These are phyloP conservation scores for Aegle marmelos DNA, from an alignment of 345 rosid genomes.

Conservation along the genomic window DNA sequence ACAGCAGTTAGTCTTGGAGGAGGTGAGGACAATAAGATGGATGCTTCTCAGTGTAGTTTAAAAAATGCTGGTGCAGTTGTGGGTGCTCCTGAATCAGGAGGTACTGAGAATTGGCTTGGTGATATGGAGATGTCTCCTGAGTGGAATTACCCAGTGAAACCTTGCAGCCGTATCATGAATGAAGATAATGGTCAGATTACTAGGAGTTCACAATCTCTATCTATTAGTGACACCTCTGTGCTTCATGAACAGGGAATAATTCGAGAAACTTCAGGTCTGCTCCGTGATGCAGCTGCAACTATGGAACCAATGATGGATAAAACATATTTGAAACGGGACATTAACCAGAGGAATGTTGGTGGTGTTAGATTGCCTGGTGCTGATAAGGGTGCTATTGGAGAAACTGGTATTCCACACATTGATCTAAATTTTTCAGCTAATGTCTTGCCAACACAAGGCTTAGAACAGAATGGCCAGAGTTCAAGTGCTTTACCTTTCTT, in stretches of 20 bases:
- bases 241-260: slow-evolving; percentile 26
- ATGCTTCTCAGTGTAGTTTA: slow-evolving; percentile 24
- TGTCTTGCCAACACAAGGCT: slow-evolving; percentile 15
- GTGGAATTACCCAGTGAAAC: slow-evolving; percentile 54
- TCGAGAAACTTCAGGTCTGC: slow-evolving; percentile 22
- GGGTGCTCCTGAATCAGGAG: slow-evolving; percentile 36
- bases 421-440: slow-evolving; percentile 29
- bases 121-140: slow-evolving; percentile 85
- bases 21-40: slow-evolving; percentile 25
- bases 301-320: slow-evolving; percentile 29
- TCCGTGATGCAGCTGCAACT: slow-evolving; percentile 25
- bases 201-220: slow-evolving; percentile 30
- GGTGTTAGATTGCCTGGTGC: slow-evolving; percentile 16
- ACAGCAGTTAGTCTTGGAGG: slow-evolving; percentile 17
- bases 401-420: slow-evolving; percentile 7
- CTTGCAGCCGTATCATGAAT: slow-evolving; percentile 35
- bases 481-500: slow-evolving; percentile 29
- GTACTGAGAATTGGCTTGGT: slow-evolving; percentile 49
- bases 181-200: slow-evolving; percentile 30
- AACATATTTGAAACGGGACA: slow-evolving; percentile 26
- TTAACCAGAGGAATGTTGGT: slow-evolving; percentile 20
- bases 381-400: slow-evolving; percentile 21
- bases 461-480: slow-evolving; percentile 30
- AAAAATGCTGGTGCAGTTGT: slow-evolving; percentile 26
- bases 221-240: slow-evolving; percentile 21